These are phyloP conservation scores for Diaporthe helianthi DNA, from an alignment of 2,329 filamentous ascomycete species.

Conservation along the genomic window DNA sequence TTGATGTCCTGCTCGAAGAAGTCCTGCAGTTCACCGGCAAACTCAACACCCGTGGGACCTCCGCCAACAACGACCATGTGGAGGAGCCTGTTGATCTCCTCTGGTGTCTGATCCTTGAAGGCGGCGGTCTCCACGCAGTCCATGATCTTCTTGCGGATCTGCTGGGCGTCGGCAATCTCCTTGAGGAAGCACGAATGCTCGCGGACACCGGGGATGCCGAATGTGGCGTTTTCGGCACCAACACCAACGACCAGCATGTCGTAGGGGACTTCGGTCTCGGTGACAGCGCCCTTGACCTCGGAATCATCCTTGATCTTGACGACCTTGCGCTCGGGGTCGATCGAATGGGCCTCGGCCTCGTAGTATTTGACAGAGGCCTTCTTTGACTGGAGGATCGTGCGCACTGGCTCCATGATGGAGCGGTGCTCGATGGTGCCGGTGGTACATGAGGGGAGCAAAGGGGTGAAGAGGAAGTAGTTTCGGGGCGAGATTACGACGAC, in stretches of 20 bases:
- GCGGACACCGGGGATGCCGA: constrained; percentile 93
- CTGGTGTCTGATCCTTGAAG: constrained; percentile 91
- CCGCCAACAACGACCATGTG: constrained; percentile 98
- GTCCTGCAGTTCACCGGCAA: constrained; percentile 96
- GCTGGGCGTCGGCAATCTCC: constrained; percentile 95
- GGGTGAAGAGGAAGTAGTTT: constrained; percentile 99
- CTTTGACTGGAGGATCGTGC: constrained; percentile 95
- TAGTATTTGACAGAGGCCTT: constrained; percentile 94
- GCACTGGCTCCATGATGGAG: constrained; percentile 99
- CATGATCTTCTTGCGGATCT: constrained; percentile 98
- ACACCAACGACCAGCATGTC: constrained; percentile 98
- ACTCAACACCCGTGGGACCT: constrained; percentile 96
- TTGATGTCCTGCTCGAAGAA: constrained; percentile 98
- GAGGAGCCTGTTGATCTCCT: constrained; percentile 91
- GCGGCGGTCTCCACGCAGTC: constrained; percentile 98
- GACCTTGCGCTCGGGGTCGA: constrained; percentile 89
- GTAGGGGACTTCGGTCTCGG: constrained; percentile 89
- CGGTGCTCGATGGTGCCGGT: constrained; percentile 98
- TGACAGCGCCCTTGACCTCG: constrained; percentile 84
- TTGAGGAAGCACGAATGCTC: constrained; percentile 98
- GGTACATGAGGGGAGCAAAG: constrained; percentile 94
- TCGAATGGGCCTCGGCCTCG: constrained; percentile 95
- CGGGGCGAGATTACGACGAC: constrained; percentile 96
- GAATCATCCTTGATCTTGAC: constrained; percentile 92
- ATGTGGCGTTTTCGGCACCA: constrained; percentile 97